Percentiles rank a stretch among this genome's conserved stretches.
phyloP scores from a whole-genome alignment of 352 stramenopile species.

The Pythium rishiriense region DNA sequence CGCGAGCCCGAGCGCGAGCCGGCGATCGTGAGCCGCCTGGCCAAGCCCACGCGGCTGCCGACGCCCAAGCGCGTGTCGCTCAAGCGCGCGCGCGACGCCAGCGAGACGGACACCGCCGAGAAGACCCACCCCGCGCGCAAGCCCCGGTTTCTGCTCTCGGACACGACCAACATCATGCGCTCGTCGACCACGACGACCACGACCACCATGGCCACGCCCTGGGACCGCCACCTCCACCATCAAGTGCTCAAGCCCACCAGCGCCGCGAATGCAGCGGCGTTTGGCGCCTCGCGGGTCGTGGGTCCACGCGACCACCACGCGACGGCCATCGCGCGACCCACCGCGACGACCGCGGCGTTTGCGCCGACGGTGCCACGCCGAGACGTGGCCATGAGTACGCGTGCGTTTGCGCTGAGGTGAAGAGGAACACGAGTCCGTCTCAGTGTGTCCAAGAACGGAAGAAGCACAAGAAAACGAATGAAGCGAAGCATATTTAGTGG shows the following conservation, averaged over 20 bases:
- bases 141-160: conserved; percentile 34
- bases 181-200: conserved; percentile 30
- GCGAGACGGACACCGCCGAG: conserved; percentile 48
- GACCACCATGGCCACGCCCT: conserved; percentile 30
- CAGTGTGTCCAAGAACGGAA: not conserved
- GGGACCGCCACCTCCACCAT: conserved; percentile 21
- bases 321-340: not conserved
- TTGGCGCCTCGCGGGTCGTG: conserved; percentile 9
- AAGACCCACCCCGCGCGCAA: conserved; percentile 53
- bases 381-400: conserved; percentile 10
- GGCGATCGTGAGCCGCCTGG: conserved; percentile 40
- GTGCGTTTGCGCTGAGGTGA: conserved; percentile 27
- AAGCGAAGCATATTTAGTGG: conserved; percentile 24
- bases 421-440: not conserved
- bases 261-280: not conserved
- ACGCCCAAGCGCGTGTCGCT: conserved; percentile 60
- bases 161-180: conserved; percentile 33
- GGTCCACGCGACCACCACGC: not conserved
- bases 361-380: not conserved
- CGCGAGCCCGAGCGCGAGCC: conserved; percentile 11
- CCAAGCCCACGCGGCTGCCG: conserved; percentile 40
- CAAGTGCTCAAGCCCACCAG: not conserved
- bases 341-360: conserved; percentile 16
- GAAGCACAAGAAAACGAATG: not conserved
- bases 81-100: conserved; percentile 47